Conservation (phyloP, 1,284 basidiomycete species). For the Rhodofomes roseus region DNA sequence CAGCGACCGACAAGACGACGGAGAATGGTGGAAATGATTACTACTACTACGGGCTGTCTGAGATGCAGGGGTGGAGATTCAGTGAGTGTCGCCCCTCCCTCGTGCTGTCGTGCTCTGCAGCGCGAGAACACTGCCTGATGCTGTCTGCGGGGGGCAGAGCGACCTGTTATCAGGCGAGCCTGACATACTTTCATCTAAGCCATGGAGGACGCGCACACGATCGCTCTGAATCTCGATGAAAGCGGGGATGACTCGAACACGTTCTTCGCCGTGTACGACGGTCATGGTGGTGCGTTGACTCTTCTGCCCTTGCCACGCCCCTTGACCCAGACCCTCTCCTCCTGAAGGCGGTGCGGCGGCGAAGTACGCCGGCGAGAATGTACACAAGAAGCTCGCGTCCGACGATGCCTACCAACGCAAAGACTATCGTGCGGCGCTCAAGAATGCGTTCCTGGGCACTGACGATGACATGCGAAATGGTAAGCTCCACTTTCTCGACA, state of each 20-base stretch:
- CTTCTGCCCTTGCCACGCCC: not conserved
- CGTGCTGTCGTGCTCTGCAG: slow-evolving; percentile 68
- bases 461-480: slow-evolving; percentile 92
- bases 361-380: slow-evolving; percentile 85
- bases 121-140: not conserved
- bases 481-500: slow-evolving; percentile 34
- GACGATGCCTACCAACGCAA: slow-evolving; percentile 73
- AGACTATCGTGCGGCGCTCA: slow-evolving; percentile 78
- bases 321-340: not conserved
- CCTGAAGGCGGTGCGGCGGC: slow-evolving; percentile 80
- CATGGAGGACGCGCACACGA: slow-evolving; percentile 98
- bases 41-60: slow-evolving; percentile 81
- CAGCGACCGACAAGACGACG: slow-evolving; percentile 85
- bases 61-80: slow-evolving; percentile 99
- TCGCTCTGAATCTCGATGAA: slow-evolving; percentile 66
- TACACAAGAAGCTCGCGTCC: slow-evolving; percentile 77
- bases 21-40: slow-evolving; percentile 76
- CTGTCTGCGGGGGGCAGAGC: slow-evolving; percentile 4
- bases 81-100: slow-evolving; percentile 53
- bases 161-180: slow-evolving; percentile 3
- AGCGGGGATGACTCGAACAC: slow-evolving; percentile 53
- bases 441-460: slow-evolving; percentile 88
- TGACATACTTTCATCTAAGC: slow-evolving; percentile 42
- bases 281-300: slow-evolving; percentile 82
- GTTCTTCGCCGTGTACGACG: slow-evolving; percentile 98